A percentile compares a stretch with the other conserved stretches of the same genome.
Evolutionary conservation across 257 asterid species (phyloP).

Genomic region (Solanum rostratum): DNA sequence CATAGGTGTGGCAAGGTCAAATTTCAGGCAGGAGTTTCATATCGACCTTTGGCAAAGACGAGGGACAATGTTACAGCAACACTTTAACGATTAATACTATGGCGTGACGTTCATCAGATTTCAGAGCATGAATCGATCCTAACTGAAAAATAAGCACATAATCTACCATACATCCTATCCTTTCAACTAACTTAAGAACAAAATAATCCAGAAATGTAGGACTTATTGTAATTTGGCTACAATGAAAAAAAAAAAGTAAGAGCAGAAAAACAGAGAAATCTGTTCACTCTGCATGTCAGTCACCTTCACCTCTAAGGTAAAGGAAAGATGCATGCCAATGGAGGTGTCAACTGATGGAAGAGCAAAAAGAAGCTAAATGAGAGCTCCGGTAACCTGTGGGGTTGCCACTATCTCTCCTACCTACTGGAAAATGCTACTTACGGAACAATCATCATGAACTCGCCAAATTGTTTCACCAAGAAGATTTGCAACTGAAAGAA

Average conservation of each 20-base stretch:
- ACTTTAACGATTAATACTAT: not conserved
- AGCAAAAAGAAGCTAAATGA: not conserved
- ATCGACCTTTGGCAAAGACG: not conserved
- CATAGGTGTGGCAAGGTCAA: not conserved
- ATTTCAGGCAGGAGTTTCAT: not conserved
- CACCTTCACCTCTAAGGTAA: not conserved
- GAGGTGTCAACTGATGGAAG: not conserved
- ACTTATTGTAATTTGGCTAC: not conserved
- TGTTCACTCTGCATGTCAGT: not conserved
- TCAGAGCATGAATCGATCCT: not conserved
- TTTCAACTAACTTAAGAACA: not conserved
- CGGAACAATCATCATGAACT: slow-evolving; percentile 86
- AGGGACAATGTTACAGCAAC: not conserved
- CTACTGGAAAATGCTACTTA: slow-evolving; percentile 89
- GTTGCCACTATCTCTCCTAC: not conserved
- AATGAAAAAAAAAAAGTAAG: not conserved
- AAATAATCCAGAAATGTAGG: not conserved
- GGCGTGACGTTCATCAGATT: not conserved
- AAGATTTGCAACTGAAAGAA: slow-evolving; percentile 84
- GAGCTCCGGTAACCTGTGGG: not conserved
- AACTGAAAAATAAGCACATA: not conserved
- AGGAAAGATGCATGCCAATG: not conserved
- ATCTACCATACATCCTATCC: not conserved
- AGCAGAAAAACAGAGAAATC: not conserved
- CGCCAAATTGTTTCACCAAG: slow-evolving; percentile 98